phyloP scores from a whole-genome alignment of 495 filamentous ascomycete genomes.

The Aspergillus biplanus region DNA sequence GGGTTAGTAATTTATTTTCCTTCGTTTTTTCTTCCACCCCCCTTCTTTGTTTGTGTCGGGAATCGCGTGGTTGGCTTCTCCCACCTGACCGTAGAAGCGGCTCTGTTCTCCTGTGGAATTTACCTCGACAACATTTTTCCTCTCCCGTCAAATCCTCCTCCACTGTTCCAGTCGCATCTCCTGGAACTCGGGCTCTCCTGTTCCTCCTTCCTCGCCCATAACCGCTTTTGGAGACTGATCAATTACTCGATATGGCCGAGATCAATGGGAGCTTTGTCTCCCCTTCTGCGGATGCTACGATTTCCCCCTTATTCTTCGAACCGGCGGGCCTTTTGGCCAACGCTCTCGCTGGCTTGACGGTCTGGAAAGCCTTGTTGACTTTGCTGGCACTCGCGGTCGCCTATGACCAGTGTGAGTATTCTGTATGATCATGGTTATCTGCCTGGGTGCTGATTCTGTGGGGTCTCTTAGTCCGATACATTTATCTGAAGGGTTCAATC shows the following conservation, averaged over 20 bases:
- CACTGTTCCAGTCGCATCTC: conserved; percentile 9
- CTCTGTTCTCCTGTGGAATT: background rate
- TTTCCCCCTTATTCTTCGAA: conserved; percentile 50
- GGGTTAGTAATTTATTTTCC: background rate
- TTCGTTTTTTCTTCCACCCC: background rate
- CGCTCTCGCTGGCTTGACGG: conserved; percentile 59
- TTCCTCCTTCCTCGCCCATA: conserved; percentile 14
- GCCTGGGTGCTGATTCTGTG: background rate
- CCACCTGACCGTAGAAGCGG: conserved; percentile 3
- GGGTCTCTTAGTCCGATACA: conserved; percentile 70
- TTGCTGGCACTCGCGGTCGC: conserved; percentile 69
- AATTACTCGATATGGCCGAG: conserved; percentile 55
- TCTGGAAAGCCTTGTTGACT: conserved; percentile 67
- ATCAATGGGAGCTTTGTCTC: conserved; percentile 75
- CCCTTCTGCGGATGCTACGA: conserved; percentile 69
- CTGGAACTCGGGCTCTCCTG: conserved; percentile 3
- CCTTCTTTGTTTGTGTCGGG: background rate
- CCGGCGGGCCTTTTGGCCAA: conserved; percentile 44
- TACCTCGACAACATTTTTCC: conserved; percentile 9
- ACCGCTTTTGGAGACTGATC: conserved; percentile 25
- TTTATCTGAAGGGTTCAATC: conserved; percentile 84
- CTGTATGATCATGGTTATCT: background rate
- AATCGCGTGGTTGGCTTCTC: conserved; percentile 12
- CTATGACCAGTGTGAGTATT: conserved; percentile 81
- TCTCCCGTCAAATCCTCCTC: conserved; percentile 14